Percentiles rank a stretch among this genome's conserved stretches.
Conservation (phyloP, 225 moss, liverwort and hornwort genomes). For the Lunularia cruciata region DNA sequence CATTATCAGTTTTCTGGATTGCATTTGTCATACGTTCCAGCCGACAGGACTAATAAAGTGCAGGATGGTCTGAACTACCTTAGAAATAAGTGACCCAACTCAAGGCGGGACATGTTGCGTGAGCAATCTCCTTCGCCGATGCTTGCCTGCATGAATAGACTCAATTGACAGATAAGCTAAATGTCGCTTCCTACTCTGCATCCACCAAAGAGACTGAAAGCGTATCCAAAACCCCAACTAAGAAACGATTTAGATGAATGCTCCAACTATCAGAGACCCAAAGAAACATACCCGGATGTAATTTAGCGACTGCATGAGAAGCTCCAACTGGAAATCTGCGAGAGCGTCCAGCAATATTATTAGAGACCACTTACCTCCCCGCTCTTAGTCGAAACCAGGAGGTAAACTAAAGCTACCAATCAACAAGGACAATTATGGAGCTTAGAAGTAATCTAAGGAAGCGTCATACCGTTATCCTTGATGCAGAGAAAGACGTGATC, state of each 20-base stretch:
- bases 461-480: constrained; percentile 75
- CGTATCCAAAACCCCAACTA: not conserved
- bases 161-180: too few relatives aligned
- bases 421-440: not conserved
- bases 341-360: not conserved
- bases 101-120: constrained; percentile 89
- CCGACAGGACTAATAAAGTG: not conserved
- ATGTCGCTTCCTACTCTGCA: too few relatives aligned
- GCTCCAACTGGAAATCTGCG: constrained; percentile 97
- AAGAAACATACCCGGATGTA: constrained; percentile 82
- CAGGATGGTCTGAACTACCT: constrained; percentile 44
- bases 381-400: not conserved
- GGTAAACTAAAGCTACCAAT: not conserved
- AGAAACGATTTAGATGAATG: constrained; percentile 2
- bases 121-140: constrained; percentile 65
- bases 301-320: constrained; percentile 77
- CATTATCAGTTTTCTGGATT: too few relatives aligned
- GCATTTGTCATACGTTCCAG: too few relatives aligned
- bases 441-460: not conserved
- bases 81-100: constrained; percentile 82
- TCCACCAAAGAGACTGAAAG: too few relatives aligned
- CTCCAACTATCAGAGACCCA: too few relatives aligned
- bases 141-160: constrained; percentile 65
- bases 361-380: not conserved
- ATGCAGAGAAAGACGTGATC: constrained; percentile 94